Percentiles rank a stretch among this genome's conserved stretches.
Evolutionary conservation across 495 filamentous ascomycete genomes (phyloP).

Genomic region (Acidomyces sp.): DNA sequence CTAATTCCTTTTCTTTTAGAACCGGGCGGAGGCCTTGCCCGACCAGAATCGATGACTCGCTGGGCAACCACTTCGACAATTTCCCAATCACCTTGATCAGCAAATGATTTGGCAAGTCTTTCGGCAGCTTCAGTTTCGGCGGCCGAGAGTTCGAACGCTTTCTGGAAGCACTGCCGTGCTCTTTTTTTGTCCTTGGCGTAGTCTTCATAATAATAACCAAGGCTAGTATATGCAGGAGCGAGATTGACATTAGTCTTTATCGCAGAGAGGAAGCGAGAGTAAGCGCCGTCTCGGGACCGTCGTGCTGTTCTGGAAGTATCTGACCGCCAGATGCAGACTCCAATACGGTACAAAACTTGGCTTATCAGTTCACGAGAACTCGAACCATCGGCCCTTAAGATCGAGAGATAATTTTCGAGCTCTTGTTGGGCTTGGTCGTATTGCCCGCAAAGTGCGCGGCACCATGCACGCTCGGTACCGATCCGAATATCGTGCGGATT

Average conservation of each 20-base stretch:
- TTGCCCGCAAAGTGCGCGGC: conserved; percentile 70
- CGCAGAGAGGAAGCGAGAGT: conserved; percentile 68
- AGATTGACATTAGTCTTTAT: conserved; percentile 79
- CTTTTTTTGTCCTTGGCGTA: conserved; percentile 75
- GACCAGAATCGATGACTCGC: conserved; percentile 84
- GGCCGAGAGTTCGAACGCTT: conserved; percentile 86
- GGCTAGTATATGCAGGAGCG: conserved; percentile 82
- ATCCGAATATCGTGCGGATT: conserved; percentile 63
- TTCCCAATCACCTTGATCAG: conserved; percentile 87
- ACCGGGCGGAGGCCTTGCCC: conserved; percentile 73
- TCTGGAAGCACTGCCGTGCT: conserved; percentile 84
- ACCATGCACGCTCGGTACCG: conserved; percentile 75
- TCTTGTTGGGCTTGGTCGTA: conserved; percentile 48
- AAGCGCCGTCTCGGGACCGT: conserved; percentile 65
- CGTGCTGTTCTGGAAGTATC: conserved; percentile 56
- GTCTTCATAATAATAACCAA: conserved; percentile 91
- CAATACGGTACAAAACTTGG: conserved; percentile 76
- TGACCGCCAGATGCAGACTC: conserved; percentile 75
- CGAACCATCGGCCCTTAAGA: conserved; percentile 40
- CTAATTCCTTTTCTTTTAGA: conserved; percentile 82
- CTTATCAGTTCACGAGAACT: conserved; percentile 60
- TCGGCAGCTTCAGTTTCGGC: conserved; percentile 81
- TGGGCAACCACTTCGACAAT: conserved; percentile 85
- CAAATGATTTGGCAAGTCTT: conserved; percentile 69
- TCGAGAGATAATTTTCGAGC: conserved; percentile 54